Base-by-base conservation (phyloP, 768 basidiomycete genomes). In the Tricholoma sp. region DNA sequence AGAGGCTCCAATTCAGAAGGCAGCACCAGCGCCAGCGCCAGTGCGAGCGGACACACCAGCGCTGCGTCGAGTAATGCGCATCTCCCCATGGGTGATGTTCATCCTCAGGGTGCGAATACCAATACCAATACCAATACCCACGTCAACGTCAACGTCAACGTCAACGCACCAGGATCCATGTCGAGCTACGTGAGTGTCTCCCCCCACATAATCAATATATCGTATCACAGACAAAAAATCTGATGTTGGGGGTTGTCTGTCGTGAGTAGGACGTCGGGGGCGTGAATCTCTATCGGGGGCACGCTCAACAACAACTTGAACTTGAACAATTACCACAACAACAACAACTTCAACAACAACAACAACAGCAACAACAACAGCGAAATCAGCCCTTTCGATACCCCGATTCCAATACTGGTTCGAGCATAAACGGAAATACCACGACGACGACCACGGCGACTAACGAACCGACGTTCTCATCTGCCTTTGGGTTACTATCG, bases 401-500 rank as follows among this genome's bases (percentile, higher is more conserved):
- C 24, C 24, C 24, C n/a, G n/a, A n/a, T n/a, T n/a, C n/a, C n/a
- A n/a, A n/a, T n/a, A n/a, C n/a, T n/a, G n/a, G n/a, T n/a, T n/a
- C n/a, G n/a, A n/a, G n/a, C n/a, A n/a, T n/a, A n/a, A 27, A 27
- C 24, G 24, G 24, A 27, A 27, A 5, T 27, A 27, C 14, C 45
- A 22, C 24, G 22, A 29, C 50, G 34, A 47, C 58, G 47, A 2
- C 54, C 54, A 18, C 56, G 32, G 57, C 55, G 59, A 62, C 59
- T 58, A 52, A 45, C 56, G 62, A 79, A 57, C 74, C 72, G 24
- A 76, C 72, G 0, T 80, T 87, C 64, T 81, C 79, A 4, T 79
- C 78, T 21, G 85, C 84, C 1, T 91, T 92, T 66, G 89, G 87
- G 7, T 76, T 86, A 52, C 81, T 92, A 84, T 83, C 83, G 18